These are phyloP conservation scores for Pisolithus microcarpus DNA, from an alignment of 768 basidiomycete genomes.

Conservation along the genomic window DNA sequence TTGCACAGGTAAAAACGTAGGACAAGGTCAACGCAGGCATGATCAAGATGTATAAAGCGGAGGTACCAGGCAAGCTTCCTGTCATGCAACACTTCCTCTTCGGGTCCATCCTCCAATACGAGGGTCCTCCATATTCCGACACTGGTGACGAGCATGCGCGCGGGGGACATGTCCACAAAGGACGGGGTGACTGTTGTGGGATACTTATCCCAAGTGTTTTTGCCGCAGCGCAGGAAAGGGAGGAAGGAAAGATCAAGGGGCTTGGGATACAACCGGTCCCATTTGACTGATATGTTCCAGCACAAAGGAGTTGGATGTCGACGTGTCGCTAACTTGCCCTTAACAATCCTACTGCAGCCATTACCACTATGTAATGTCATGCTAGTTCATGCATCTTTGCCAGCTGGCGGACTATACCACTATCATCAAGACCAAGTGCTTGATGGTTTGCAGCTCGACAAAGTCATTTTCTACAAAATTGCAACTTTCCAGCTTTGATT, in stretches of 20 bases:
- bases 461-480: too few relatives aligned
- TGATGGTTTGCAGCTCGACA: too few relatives aligned
- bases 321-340: too few relatives aligned
- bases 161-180: constrained; percentile 33
- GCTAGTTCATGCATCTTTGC: too few relatives aligned
- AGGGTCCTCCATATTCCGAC: constrained; percentile 44
- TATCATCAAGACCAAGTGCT: too few relatives aligned
- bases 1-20: constrained; percentile 73
- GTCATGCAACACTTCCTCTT: constrained; percentile 96
- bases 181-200: constrained; percentile 26
- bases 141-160: constrained; percentile 17
- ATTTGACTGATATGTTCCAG: constrained; percentile 63
- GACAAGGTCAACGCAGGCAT: constrained; percentile 94
- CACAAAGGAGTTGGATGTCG: constrained; percentile 31
- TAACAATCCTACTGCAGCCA: too few relatives aligned
- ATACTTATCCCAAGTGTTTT: too few relatives aligned
- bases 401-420: too few relatives aligned
- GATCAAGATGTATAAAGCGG: constrained; percentile 96
- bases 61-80: constrained; percentile 91
- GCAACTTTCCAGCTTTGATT: too few relatives aligned
- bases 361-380: too few relatives aligned
- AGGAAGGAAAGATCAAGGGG: too few relatives aligned
- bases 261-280: constrained; percentile 36
- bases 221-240: too few relatives aligned
- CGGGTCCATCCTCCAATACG: constrained; percentile 69